These are phyloP conservation scores for Knufia petricola DNA, from an alignment of 2,329 filamentous ascomycete genomes.

Conservation along the genomic window DNA sequence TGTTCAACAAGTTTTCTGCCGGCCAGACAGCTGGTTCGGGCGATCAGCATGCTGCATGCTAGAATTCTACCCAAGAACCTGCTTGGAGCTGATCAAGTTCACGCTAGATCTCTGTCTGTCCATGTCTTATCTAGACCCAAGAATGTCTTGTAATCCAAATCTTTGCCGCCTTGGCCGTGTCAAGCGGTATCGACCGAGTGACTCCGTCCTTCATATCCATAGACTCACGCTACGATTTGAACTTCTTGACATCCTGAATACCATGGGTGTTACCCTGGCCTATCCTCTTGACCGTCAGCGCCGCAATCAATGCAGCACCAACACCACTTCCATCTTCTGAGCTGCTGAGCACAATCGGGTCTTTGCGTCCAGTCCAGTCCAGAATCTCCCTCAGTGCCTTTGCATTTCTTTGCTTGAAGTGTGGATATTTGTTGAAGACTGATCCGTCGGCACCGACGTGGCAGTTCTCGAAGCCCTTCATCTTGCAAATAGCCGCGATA, in stretches of 20 bases:
- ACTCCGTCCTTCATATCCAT: no score
- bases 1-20: no score
- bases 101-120: no score
- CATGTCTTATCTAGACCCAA: no score
- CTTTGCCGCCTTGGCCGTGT: background rate
- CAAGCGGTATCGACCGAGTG: background rate
- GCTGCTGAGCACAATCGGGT: constrained; percentile 76
- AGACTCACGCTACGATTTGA: constrained; percentile 14
- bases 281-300: constrained; percentile 54
- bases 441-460: constrained; percentile 95
- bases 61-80: no score
- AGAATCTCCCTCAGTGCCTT: constrained; percentile 87
- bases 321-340: constrained; percentile 96
- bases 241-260: constrained; percentile 41
- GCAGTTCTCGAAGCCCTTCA: constrained; percentile 79
- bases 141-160: no score
- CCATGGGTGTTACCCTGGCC: constrained; percentile 50
- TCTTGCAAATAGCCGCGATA: constrained; percentile 91
- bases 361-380: constrained; percentile 73
- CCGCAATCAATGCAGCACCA: constrained; percentile 89
- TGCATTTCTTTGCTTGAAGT: constrained; percentile 90
- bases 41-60: no score
- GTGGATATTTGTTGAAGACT: constrained; percentile 98
- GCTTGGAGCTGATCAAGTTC: no score
- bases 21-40: no score